Conservation (phyloP, 2,329 filamentous ascomycete species). For the Ceratocystiopsis brevicomis region DNA sequence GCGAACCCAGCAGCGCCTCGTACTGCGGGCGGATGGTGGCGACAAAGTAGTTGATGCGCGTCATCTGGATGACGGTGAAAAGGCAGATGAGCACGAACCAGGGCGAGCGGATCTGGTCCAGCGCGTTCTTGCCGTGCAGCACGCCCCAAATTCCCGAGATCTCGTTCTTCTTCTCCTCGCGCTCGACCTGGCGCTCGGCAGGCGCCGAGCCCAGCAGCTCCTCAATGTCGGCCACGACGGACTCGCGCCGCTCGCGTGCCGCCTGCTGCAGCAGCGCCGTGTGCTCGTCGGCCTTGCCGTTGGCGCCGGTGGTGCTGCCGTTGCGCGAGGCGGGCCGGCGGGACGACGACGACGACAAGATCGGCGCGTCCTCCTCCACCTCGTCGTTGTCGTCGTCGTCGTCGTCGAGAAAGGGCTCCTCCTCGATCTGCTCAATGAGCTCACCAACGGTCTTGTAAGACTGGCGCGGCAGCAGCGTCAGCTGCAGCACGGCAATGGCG, state of each 20-base stretch:
- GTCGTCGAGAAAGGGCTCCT: conserved; percentile 12
- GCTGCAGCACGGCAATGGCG: conserved; percentile 45
- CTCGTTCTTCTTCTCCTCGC: conserved; percentile 51
- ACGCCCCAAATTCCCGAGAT: conserved; percentile 71
- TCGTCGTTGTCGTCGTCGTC: too few relatives aligned
- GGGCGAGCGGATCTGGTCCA: conserved; percentile 54
- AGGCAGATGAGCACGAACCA: conserved; percentile 75
- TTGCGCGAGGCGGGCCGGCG: too few relatives aligned
- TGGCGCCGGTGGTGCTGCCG: conserved; percentile 1
- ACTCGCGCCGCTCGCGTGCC: conserved; percentile 39
- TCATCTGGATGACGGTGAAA: conserved; percentile 63
- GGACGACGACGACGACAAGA: too few relatives aligned
- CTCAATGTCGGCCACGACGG: conserved; percentile 51
- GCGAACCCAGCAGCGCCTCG: conserved; percentile 48
- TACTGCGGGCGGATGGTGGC: conserved; percentile 74
- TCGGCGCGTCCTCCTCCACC: too few relatives aligned
- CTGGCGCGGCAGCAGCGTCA: conserved; percentile 52
- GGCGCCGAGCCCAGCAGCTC: conserved; percentile 47
- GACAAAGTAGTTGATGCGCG: conserved; percentile 81
- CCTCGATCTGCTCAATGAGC: conserved; percentile 54
- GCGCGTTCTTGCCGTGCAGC: conserved; percentile 53
- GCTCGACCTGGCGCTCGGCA: conserved; percentile 42
- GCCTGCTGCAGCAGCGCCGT: conserved; percentile 35
- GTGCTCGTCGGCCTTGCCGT: conserved; percentile 39
- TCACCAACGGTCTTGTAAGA: conserved; percentile 78